Percentiles rank a stretch among this genome's conserved stretches.
Conservation (phyloP, 805 yeast species). For the Lachancea kluyveri region DNA sequence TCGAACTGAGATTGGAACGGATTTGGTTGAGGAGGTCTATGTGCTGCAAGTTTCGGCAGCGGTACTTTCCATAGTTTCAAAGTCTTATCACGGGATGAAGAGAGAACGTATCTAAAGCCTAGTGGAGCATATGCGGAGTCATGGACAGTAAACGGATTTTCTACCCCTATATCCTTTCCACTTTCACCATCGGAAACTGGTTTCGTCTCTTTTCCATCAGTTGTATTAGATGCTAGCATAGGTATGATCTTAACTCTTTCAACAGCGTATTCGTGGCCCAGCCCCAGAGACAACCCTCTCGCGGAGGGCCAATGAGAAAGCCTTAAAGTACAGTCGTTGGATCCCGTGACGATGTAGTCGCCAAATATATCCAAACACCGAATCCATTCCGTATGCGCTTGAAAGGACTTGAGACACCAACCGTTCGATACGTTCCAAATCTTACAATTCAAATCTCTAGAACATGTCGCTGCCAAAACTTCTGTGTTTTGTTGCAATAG, state of each 20-base stretch:
- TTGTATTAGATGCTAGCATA: constrained; percentile 24
- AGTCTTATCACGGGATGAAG: constrained; percentile 74
- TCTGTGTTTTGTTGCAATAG: constrained; percentile 42
- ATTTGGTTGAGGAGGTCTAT: constrained; percentile 47
- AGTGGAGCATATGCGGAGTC: constrained; percentile 34
- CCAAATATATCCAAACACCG: constrained; percentile 54
- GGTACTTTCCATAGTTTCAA: constrained; percentile 77
- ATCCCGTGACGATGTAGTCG: constrained; percentile 61
- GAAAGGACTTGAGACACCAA: constrained; percentile 55
- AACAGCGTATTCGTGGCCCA: constrained; percentile 80
- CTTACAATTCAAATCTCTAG: constrained; percentile 56
- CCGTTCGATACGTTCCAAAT: constrained; percentile 68
- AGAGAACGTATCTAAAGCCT: constrained; percentile 67
- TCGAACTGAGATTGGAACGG: constrained; percentile 55
- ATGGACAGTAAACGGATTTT: too few relatives aligned
- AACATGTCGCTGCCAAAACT: constrained; percentile 48
- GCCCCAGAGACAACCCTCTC: constrained; percentile 55
- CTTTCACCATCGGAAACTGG: too few relatives aligned
- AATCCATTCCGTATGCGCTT: constrained; percentile 89
- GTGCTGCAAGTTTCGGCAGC: constrained; percentile 50
- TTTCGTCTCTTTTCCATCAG: constrained; percentile 26
- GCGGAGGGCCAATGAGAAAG: constrained; percentile 62
- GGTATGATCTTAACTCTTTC: constrained; percentile 72
- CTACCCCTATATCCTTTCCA: too few relatives aligned
- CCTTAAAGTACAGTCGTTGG: constrained; percentile 72